Evolutionary conservation across 2,329 filamentous ascomycete genomes (phyloP).

Genomic region (Davidsoniella australis): DNA sequence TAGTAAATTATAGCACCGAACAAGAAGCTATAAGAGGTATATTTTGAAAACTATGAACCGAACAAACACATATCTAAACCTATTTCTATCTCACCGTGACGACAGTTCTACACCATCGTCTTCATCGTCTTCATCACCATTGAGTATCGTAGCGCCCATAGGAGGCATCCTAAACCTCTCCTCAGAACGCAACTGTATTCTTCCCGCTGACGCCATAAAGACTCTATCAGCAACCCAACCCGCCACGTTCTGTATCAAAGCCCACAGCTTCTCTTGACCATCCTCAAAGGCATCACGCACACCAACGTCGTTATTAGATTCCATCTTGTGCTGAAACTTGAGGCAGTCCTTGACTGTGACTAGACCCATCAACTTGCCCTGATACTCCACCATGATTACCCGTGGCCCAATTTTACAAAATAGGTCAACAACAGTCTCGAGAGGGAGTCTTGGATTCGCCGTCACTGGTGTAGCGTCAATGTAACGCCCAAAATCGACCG

Average conservation of each 20-base stretch:
- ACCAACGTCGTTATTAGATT: conserved; percentile 59
- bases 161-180: conserved; percentile 12
- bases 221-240: conserved; percentile 43
- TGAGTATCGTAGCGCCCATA: conserved; percentile 19
- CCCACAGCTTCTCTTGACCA: conserved; percentile 50
- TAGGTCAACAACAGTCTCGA: conserved; percentile 96
- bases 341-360: conserved; percentile 95
- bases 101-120: conserved; percentile 29
- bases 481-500: conserved; percentile 70
- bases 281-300: conserved; percentile 34
- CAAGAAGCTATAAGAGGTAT: not conserved
- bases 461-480: conserved; percentile 80
- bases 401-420: conserved; percentile 96
- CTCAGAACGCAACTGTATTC: conserved; percentile 35
- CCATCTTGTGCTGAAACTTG: conserved; percentile 93
- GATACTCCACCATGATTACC: conserved; percentile 83
- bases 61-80: not conserved
- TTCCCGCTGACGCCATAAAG: conserved; percentile 34
- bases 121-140: conserved; percentile 26
- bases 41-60: not conserved
- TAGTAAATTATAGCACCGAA: not conserved
- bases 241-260: conserved; percentile 32
- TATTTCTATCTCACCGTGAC: conserved; percentile 16
- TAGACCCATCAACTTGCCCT: conserved; percentile 64
- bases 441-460: conserved; percentile 73